Conservation (phyloP, 768 basidiomycete genomes). For the Cubamyces sp. region DNA sequence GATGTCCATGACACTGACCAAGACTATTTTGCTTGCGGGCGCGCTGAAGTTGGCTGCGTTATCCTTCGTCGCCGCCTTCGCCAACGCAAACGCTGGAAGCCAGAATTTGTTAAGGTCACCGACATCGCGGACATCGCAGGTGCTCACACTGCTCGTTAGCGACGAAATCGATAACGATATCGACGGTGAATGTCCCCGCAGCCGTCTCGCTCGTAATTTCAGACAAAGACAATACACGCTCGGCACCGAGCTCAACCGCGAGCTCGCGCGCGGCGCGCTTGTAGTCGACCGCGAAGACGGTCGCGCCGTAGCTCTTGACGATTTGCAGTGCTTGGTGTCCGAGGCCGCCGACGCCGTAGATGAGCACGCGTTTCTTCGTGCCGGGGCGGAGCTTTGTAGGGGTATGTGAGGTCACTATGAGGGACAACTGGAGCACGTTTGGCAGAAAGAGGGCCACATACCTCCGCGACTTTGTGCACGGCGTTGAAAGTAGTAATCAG, state of each 20-base stretch:
- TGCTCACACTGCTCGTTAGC: conserved; percentile 28
- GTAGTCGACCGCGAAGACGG: conserved; percentile 32
- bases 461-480: conserved; percentile 8
- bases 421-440: no score
- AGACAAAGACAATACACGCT: conserved; percentile 24
- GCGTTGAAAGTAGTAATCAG: conserved; percentile 5
- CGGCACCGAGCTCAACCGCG: conserved; percentile 30
- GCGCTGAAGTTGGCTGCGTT: background rate
- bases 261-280: conserved; percentile 29
- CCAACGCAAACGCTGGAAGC: conserved; percentile 7
- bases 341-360: conserved; percentile 23
- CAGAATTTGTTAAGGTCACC: background rate
- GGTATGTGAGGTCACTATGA: background rate
- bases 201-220: conserved; percentile 22
- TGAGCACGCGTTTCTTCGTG: conserved; percentile 5
- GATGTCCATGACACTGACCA: background rate
- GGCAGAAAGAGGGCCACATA: background rate
- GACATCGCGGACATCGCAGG: no score
- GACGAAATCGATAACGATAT: conserved; percentile 33
- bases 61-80: background rate
- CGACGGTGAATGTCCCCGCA: conserved; percentile 23
- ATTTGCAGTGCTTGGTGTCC: conserved; percentile 26
- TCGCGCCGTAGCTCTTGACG: conserved; percentile 32
- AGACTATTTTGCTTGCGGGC: background rate
- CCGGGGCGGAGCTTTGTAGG: conserved; percentile 6